Conservation (phyloP, 106 monocot genomes). For the Iris macrosiphon region DNA sequence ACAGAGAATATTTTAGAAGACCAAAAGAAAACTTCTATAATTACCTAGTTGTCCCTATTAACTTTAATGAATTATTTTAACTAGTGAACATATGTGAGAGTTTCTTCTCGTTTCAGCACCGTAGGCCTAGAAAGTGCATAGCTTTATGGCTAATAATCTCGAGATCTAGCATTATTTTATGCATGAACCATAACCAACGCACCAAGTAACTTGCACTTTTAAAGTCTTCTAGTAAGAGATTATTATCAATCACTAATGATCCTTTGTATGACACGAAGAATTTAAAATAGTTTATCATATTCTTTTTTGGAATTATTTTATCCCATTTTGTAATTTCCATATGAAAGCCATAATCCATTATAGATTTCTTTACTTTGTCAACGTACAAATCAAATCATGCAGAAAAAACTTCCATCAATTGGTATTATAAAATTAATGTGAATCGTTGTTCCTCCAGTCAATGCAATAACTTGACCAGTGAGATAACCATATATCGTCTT, state of each 20-base stretch:
- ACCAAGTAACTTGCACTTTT: conserved; percentile 90
- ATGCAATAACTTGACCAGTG: conserved; percentile 85
- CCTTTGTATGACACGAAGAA: conserved; percentile 99
- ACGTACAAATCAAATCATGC: conserved; percentile 73
- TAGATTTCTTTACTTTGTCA: conserved; percentile 70
- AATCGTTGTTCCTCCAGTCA: conserved; percentile 98
- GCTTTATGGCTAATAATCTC: conserved; percentile 96
- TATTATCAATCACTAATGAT: conserved; percentile 81
- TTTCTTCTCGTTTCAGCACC: too few species aligned
- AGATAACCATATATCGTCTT: conserved; percentile 80
- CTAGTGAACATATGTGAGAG: too few species aligned
- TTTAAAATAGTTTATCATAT: conserved; percentile 99
- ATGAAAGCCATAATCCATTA: conserved; percentile 99
- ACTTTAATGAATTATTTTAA: too few species aligned
- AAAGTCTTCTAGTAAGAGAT: conserved; percentile 75
- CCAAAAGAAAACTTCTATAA: too few species aligned
- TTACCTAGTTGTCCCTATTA: too few species aligned
- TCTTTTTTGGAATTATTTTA: conserved; percentile 78
- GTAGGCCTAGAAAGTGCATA: conserved; percentile 96
- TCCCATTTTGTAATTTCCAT: conserved; percentile 98
- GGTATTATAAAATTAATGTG: conserved; percentile 98
- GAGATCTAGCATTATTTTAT: conserved; percentile 96
- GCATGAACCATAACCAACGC: conserved; percentile 98
- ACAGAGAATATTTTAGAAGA: too few species aligned
- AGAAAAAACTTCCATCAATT: conserved; percentile 70